Evolutionary conservation across 2,329 filamentous ascomycete species (phyloP), one percentile per base, ranked within the genome.

Genomic region (Aspergillus hortae): DNA sequence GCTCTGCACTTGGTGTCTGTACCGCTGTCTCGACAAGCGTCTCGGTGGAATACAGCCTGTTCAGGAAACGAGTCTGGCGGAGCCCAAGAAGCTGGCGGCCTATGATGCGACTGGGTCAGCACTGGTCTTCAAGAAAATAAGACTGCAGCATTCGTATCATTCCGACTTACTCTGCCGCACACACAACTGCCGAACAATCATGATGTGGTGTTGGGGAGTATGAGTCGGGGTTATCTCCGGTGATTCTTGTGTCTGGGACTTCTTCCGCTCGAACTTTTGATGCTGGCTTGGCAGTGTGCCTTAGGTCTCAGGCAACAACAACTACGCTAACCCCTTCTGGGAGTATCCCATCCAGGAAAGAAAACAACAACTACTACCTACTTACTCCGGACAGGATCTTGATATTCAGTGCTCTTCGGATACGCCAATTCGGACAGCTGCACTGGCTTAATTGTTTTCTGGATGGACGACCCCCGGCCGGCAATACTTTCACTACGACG

Each of bases 101-200:
- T 73, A 52, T 7, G 27, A 36, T 30, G 49, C 40, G 30, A 33
- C 43, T 9, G 27, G 47, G 56, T 66, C 55, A 59, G 57, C 32
- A 11, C 2, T n/a, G n/a, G 41, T 12, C 14, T 36, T 27, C 35
- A 40, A 11, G 43, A 30, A 40, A 19, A 40, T 35, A 3, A 32
- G 5, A 9, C 14, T 21, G 7, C 25, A 9, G 4, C 35, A n/a
- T 38, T 6, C 7, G 12, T 7, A 38, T n/a, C 35, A 15, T 15
- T n/a, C 11, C 33, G 10, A 66, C 72, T 62, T 51, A 74, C 72
- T 67, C 53, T 74, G 72, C 66, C 70, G 70, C 64, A 67, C 56
- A 59, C 62, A 67, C 41, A 71, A 46, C 50, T 70, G 63, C 57
- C 72, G 69, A 60, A 74, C 64, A 65, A 74, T 74, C 72, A 74